Base-by-base conservation (phyloP, 495 filamentous ascomycete genomes). In the Daldinia concentrica region DNA sequence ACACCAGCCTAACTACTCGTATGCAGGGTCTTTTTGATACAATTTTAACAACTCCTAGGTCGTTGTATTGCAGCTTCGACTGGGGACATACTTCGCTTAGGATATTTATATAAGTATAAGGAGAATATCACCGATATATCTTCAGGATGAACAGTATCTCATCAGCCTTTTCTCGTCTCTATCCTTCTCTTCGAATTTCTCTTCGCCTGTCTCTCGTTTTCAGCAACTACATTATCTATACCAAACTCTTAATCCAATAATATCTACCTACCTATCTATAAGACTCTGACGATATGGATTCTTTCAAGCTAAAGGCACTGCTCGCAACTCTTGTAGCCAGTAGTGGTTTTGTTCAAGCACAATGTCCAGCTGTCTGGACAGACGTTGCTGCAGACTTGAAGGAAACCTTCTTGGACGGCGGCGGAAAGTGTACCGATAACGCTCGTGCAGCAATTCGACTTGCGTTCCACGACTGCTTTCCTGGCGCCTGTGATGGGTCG, bases 381-480 rank as follows among this genome's bases (percentile, higher is more conserved):
- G 69, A 75, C 14, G 66, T 75, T 41, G 73, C 73, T 14, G 3
- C 65, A 6, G 73, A 75, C 11, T 41, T 75, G 30, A 73, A 70
- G 58, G 54, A 62, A 5, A 48, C 58, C 5, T 73, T 75, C 55
- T 27, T 73, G 2, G 63, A 50, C 30, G 50, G 22, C 15, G 41
- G 61, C 27, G 69, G 69, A 19, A 48, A 45, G 7, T 75, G 73
- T 30, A 75, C 41, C 12, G 73, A 75, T 15, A 59, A 71, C 27
- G 73, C 73, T 52, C 73, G 73, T 9, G 73, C 69, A 0, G 73
- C 73, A 4, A 73, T 75, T 50, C 70, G 73, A 15, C 69, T 73
- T 11, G 50, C 69, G 0, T 75, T 75, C 26, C 73, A 75, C 37
- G 73, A 75, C 48, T 75, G 73, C 66, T 75, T 72, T 24, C 69